phyloP scores from a whole-genome alignment of 139 green algal species.

The Closterium sp. region DNA sequence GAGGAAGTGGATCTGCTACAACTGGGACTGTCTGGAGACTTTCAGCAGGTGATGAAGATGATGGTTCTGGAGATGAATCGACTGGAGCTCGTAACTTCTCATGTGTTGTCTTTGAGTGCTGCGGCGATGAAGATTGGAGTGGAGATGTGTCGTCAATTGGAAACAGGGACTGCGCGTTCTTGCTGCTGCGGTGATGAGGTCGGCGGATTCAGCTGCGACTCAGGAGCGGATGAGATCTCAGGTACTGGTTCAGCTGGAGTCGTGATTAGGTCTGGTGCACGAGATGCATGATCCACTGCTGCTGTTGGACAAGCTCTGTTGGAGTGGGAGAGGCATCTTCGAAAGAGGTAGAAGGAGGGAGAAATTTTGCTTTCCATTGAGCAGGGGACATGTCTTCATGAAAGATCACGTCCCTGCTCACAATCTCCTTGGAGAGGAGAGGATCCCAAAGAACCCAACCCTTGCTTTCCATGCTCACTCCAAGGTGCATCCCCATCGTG shows the following conservation, averaged over 20 bases:
- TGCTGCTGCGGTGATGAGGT: too few species aligned
- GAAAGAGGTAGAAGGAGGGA: background rate
- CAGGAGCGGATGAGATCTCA: background rate
- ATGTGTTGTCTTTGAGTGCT: background rate
- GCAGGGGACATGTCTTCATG: background rate
- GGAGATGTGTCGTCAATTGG: background rate
- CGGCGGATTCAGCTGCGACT: background rate
- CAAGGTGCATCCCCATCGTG: background rate
- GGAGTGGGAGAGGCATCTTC: background rate
- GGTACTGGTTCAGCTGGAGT: background rate
- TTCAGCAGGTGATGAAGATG: too few species aligned
- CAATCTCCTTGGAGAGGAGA: background rate
- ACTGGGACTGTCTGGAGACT: too few species aligned
- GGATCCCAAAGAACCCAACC: background rate
- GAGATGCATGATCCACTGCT: background rate
- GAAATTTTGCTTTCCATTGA: background rate
- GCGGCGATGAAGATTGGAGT: background rate
- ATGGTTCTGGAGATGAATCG: too few species aligned
- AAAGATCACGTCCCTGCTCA: background rate
- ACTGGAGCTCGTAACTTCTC: too few species aligned
- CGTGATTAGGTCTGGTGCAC: background rate
- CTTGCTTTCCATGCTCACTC: background rate
- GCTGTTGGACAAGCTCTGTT: background rate
- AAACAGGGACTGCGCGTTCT: too few species aligned
- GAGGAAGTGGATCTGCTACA: background rate